phyloP scores from a whole-genome alignment of 164 flowering plant genomes.

The Houttuynia cordata region DNA sequence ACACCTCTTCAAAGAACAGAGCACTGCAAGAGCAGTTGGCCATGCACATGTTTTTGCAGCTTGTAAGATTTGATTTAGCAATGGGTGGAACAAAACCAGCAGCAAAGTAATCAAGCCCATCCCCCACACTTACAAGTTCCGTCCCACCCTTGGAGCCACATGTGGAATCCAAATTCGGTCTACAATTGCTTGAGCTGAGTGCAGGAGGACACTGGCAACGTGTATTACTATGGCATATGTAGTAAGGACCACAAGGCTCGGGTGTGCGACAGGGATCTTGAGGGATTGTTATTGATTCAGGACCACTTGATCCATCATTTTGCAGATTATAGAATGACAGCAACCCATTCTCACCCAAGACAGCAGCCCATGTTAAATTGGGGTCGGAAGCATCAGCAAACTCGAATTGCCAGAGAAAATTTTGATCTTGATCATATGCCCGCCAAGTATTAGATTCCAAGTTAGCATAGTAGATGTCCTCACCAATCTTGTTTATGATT shows the following conservation, averaged over 20 bases:
- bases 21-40: constrained; percentile 40
- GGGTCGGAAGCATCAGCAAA: constrained; percentile 22
- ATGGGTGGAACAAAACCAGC: constrained; percentile 27
- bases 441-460: constrained; percentile 37
- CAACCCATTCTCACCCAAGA: constrained; percentile 29
- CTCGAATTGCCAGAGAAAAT: constrained; percentile 27
- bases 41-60: constrained; percentile 33
- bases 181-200: constrained; percentile 27
- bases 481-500: constrained; percentile 14
- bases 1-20: constrained; percentile 29
- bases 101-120: constrained; percentile 32
- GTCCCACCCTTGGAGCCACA: constrained; percentile 10
- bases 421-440: constrained; percentile 22
- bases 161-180: constrained; percentile 14
- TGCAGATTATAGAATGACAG: constrained; percentile 30
- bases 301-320: constrained; percentile 5
- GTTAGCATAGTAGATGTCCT: constrained; percentile 23
- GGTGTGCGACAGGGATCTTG: constrained; percentile 30
- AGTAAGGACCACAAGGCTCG: constrained; percentile 30
- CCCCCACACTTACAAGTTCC: constrained; percentile 25
- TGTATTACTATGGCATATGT: constrained; percentile 21
- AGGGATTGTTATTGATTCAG: constrained; percentile 30
- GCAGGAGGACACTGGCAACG: constrained; percentile 35
- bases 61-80: constrained; percentile 17
- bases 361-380: constrained; percentile 38